Evolutionary conservation across 768 basidiomycete genomes (phyloP).

Genomic region (Xerocomus spinulosus): DNA sequence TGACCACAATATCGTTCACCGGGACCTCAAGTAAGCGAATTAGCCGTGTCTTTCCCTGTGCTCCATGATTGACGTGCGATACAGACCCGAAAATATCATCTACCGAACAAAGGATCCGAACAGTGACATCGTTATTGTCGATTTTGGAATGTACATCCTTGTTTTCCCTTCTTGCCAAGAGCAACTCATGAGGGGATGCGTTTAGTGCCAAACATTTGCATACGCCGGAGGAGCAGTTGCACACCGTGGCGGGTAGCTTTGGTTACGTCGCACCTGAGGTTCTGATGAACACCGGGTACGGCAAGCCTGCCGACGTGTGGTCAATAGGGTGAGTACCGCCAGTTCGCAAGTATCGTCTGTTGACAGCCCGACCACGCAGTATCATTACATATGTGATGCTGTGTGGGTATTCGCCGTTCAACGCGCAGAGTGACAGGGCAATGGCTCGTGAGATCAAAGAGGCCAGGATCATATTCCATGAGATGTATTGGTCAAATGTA

Average conservation of each 20-base stretch:
- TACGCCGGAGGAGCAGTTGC: constrained; percentile 63
- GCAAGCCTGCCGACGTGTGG: constrained; percentile 94
- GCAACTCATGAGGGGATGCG: not conserved
- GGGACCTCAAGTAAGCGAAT: constrained; percentile 78
- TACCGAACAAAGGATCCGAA: constrained; percentile 73
- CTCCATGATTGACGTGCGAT: not conserved
- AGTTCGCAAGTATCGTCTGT: not conserved
- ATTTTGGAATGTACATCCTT: constrained; percentile 85
- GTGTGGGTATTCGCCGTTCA: constrained; percentile 94
- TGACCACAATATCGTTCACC: constrained; percentile 88
- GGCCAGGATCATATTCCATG: constrained; percentile 87
- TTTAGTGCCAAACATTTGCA: constrained; percentile 78
- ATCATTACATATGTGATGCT: constrained; percentile 94
- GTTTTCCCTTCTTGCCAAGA: not conserved
- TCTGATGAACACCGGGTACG: constrained; percentile 74
- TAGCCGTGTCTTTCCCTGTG: not conserved
- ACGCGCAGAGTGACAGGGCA: constrained; percentile 70
- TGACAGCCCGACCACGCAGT: constrained; percentile 35
- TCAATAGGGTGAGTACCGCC: constrained; percentile 67
- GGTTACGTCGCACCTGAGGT: constrained; percentile 94
- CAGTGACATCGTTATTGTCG: constrained; percentile 91
- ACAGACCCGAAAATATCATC: constrained; percentile 92
- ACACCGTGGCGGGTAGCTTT: constrained; percentile 72
- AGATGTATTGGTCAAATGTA: constrained; percentile 91
- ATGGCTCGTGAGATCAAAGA: constrained; percentile 81